Base-by-base conservation (phyloP, 306 rosid species). In the Acacia confusa region DNA sequence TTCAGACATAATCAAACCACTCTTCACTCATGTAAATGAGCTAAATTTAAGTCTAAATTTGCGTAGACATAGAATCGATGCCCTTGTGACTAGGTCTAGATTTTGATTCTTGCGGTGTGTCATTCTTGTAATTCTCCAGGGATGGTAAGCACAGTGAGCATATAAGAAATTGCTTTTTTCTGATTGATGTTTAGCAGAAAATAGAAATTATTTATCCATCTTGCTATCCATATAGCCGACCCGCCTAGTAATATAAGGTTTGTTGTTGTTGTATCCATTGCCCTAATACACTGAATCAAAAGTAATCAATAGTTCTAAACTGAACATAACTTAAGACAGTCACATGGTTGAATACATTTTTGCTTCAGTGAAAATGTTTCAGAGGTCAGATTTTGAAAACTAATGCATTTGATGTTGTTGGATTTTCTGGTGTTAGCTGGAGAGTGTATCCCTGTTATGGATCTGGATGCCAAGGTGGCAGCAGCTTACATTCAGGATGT, bases 401-500 rank as follows among this genome's bases (percentile, higher is more conserved):
- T 74, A 78, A 81, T 60, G 76, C 61, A 67, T 77, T 77, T 76
- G 48, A 25, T 82, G 65, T 41, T 84, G 28, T 70, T 80, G 76
- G 79, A 10, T 63, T 36, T 72, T 82, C 38, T 52, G 16, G 55
- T 80, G 68, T 28, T 87, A 95, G 99, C 83, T 60, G 98, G 97
- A 86, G 93, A 89, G 76, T 80, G 45, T 80, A 82, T 89, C 78
- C 90, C 98, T 6, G 77, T 95, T 34, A 67, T 85, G 6, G 92
- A 92, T 79, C 88, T 91, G 30, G 93, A 87, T 17, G 85, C 84
- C 12, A 77, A 84, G 32, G 83, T 85, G 75, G 94, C 86, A 67
- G 88, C 88, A 32, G 84, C 88, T 67, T 95, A 82, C 19, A 86
- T 89, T 83, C 79, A 89, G 32, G 98, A 93, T 69, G 80, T 88